Base-by-base conservation (phyloP, 768 basidiomycete genomes). In the Dentipellis sp. region DNA sequence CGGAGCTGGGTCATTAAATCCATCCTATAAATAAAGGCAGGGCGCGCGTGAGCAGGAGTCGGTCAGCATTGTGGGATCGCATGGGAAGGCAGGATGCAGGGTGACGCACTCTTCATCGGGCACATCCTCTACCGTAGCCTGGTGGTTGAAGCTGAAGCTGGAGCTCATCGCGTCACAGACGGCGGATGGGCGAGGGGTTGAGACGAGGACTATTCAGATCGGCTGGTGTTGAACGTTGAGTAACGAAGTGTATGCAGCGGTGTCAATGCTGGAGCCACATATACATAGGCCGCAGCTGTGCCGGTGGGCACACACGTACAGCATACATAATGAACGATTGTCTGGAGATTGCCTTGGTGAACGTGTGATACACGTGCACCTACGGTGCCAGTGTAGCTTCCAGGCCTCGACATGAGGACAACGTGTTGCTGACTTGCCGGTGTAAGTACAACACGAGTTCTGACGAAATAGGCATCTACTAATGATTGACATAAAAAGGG, bases 281-380 rank as follows among this genome's bases (percentile, higher is more conserved):
- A 39, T 10, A 35, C 34, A n/a, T 12, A 17, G 22, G 51, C 19
- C 37, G 35, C 5, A 17, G 17, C 35, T 19, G 19, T 19, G 8
- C n/a, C 42, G 19, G 42, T 45, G 12, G 10, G 42, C 42, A 45
- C 42, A 45, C 42, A 45, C 42, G 22, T 35, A n/a, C 29, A 19
- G 36, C 4, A 40, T 17, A 19, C 47, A n/a, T 21, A 48, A 38
- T 29, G 11, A 16, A 3, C 22, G 23, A 12, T 42, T 38, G 34
- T 22, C 29, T 17, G 37, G 36, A 21, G 49, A 47, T 52, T 40
- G 39, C 49, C 54, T 39, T n/a, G 47, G 47, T 36, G 58, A 61
- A 56, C 58, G 60, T 61, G 60, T 61, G 38, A 23, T 9, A 56
- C 60, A 59, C 60, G 58, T 56, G 55, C 45, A 45, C 19, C 4